Evolutionary conservation across 495 filamentous ascomycete genomes (phyloP), one percentile per base, ranked within the genome.

Genomic region (Aspergillus indologenus): DNA sequence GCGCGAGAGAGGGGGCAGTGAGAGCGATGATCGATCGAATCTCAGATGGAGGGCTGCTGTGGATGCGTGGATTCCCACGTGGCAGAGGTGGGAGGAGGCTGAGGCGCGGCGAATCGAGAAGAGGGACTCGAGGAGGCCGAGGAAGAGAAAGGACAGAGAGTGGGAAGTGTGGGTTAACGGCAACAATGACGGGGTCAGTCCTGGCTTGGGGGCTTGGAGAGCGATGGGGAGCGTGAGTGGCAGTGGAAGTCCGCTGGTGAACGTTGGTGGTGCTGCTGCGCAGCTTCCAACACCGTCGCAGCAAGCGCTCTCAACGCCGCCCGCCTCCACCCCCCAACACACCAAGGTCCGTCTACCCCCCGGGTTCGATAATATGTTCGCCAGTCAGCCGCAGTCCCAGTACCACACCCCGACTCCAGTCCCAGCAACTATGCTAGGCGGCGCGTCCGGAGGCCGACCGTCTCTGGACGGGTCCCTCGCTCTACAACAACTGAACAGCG

Each of bases 21-120:
- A 52, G 56, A 61, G 40, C 26, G 64, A 72, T 22, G 74, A 76
- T 45, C 40, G 68, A 14, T 73, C 75, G 54, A 77, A 77, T 59
- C 74, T 68, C 24, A 68, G 71, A 21, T 77, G 75, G 75, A 67
- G 73, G 43, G 69, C 63, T 20, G 74, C 69, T 2, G 63, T 79
- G 7, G 76, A 79, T 62, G 56, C 68, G 7, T 79, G 75, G 75
- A 71, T 78, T 23, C 76, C 76, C 2, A 77, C 71, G 8, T 79
- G 76, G 76, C 69, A 68, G 57, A 66, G 66, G 22, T 78, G 73
- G 69, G 74, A 78, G 55, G 61, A 74, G 26, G 60, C 73, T 1
- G 72, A 77, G 65, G 71, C 71, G 15, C 55, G 56, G 17, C 70
- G 75, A 6, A 78, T 78, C 54, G 71, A 78, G 68, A 72, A 69